phyloP scores from a whole-genome alignment of 352 stramenopile genomes.

The Globisporangium parvum region DNA sequence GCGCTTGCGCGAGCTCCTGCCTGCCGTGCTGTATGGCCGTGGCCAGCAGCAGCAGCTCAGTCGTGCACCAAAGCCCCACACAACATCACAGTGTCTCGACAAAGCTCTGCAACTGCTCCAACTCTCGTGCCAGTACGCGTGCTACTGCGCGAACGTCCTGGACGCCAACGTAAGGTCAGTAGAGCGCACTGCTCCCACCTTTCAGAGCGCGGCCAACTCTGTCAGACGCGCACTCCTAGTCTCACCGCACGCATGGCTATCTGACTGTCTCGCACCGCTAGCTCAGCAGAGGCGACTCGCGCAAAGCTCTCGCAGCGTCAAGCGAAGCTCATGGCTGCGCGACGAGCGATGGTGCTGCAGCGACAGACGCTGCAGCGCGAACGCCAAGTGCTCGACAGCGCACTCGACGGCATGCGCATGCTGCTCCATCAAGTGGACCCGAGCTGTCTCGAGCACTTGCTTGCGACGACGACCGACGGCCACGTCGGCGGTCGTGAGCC shows the following conservation, averaged over 20 bases:
- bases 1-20: constrained; percentile 29
- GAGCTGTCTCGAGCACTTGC: constrained; percentile 9
- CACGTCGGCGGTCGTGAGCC: no score
- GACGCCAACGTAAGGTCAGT: constrained; percentile 26
- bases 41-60: background rate
- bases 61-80: background rate
- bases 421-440: constrained; percentile 41
- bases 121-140: constrained; percentile 60
- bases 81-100: constrained; percentile 1
- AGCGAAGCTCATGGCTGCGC: constrained; percentile 7
- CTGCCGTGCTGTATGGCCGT: constrained; percentile 28
- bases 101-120: constrained; percentile 43
- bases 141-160: constrained; percentile 30
- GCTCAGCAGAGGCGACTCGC: constrained; percentile 9
- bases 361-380: constrained; percentile 27
- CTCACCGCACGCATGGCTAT: background rate
- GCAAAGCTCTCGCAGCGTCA: constrained; percentile 1
- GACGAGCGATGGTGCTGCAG: constrained; percentile 7
- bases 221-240: background rate
- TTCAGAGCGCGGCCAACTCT: background rate
- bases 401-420: constrained; percentile 31
- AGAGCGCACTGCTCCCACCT: background rate
- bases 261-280: background rate
- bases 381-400: constrained; percentile 22
- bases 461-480: background rate